Evolutionary conservation across 1,139 yeast species (phyloP).

Genomic region (Diutina neorugosa): DNA sequence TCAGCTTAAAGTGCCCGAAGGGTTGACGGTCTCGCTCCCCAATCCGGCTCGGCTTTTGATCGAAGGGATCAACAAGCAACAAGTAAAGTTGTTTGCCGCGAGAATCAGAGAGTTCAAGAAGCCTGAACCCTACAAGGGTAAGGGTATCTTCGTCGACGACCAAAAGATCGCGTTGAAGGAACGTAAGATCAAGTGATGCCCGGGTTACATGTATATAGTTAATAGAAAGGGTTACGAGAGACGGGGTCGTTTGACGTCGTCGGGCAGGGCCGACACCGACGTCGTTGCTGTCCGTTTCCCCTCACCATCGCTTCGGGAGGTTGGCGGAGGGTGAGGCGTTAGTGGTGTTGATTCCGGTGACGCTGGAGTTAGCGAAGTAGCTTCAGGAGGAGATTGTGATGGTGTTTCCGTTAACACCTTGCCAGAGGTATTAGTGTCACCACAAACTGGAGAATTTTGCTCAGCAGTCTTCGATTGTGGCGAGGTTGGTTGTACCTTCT

Average conservation of each 20-base stretch:
- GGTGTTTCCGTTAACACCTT: background rate
- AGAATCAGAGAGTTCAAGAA: constrained; percentile 76
- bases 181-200: constrained; percentile 69
- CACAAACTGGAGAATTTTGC: too few relatives aligned
- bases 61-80: constrained; percentile 83
- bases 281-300: background rate
- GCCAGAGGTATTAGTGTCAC: too few relatives aligned
- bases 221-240: background rate
- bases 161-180: constrained; percentile 87
- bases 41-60: constrained; percentile 78
- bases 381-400: background rate
- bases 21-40: constrained; percentile 64
- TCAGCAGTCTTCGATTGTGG: too few relatives aligned
- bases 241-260: background rate
- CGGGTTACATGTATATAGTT: background rate
- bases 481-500: too few relatives aligned
- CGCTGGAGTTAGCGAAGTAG: background rate
- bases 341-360: background rate
- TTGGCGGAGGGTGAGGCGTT: background rate
- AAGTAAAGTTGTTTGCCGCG: constrained; percentile 82
- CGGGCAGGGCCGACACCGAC: background rate
- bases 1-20: constrained; percentile 66
- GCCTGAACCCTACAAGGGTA: constrained; percentile 98
- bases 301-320: background rate
- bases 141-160: constrained; percentile 86